Evolutionary conservation across 2,329 filamentous ascomycete genomes (phyloP).

Genomic region (Hymenoscyphus albidus): DNA sequence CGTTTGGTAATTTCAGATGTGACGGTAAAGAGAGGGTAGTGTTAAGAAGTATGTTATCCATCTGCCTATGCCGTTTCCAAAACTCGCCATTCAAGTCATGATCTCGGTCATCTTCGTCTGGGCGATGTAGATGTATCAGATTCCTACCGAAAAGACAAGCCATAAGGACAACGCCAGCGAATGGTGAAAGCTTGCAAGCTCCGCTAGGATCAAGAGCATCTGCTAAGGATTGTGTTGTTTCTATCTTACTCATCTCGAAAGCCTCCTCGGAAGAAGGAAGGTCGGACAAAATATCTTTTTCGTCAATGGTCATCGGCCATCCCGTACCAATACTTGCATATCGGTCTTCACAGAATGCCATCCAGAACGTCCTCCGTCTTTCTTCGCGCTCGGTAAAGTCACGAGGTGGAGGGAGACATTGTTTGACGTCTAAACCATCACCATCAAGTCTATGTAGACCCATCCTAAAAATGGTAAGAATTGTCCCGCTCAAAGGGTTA

Average conservation of each 20-base stretch:
- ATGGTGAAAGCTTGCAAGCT: constrained; percentile 69
- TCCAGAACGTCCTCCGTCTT: constrained; percentile 88
- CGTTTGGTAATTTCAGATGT: constrained; percentile 72
- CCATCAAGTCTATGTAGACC: constrained; percentile 86
- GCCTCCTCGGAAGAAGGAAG: constrained; percentile 81
- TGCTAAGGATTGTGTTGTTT: constrained; percentile 65
- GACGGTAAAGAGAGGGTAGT: constrained; percentile 79
- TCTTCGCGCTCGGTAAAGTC: constrained; percentile 97
- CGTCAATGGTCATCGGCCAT: constrained; percentile 93
- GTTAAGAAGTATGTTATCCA: constrained; percentile 88
- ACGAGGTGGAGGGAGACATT: constrained; percentile 77
- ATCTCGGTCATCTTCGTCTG: constrained; percentile 75
- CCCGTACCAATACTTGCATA: constrained; percentile 95
- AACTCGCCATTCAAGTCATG: constrained; percentile 88
- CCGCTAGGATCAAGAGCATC: constrained; percentile 69
- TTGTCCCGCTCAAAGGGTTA: constrained; percentile 41
- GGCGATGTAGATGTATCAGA: constrained; percentile 83
- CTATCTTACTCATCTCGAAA: constrained; percentile 74
- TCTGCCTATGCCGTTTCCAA: constrained; percentile 85
- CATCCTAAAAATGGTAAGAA: constrained; percentile 68
- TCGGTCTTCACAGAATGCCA: constrained; percentile 83
- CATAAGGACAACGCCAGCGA: constrained; percentile 77
- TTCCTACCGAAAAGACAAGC: constrained; percentile 90
- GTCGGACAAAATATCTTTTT: constrained; percentile 83
- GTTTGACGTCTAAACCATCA: constrained; percentile 80